Conservation (phyloP, 2,329 filamentous ascomycete species). For the Trichoderma hamatum region DNA sequence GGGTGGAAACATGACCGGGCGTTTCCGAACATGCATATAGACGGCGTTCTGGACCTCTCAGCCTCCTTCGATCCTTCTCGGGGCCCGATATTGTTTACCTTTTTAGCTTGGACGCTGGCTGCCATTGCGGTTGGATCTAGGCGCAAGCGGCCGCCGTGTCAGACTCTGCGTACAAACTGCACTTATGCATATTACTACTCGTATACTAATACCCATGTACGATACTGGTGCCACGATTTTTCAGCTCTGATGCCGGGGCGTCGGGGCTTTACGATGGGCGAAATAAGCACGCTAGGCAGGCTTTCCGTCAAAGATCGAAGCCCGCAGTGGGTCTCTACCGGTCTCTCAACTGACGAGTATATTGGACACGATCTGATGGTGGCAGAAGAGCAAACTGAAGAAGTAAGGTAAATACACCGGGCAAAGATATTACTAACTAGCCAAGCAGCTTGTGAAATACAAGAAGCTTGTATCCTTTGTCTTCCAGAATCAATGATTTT, state of each 20-base stretch:
- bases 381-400: background rate
- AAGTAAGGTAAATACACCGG: background rate
- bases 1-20: background rate
- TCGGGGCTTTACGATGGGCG: background rate
- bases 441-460: background rate
- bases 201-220: background rate
- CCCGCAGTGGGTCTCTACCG: background rate
- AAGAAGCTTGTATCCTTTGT: too few relatives aligned
- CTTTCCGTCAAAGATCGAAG: conserved; percentile 14
- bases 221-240: conserved; percentile 5
- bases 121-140: background rate
- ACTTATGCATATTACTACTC: conserved; percentile 3
- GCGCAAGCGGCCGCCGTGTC: background rate
- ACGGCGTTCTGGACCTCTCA: conserved; percentile 16
- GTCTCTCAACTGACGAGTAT: background rate
- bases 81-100: background rate
- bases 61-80: conserved; percentile 9
- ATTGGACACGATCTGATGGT: background rate
- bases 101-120: background rate
- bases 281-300: conserved; percentile 8
- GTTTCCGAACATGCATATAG: background rate
- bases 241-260: conserved; percentile 10
- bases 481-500: background rate
- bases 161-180: background rate
- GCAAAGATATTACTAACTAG: background rate